These are phyloP conservation scores for Fraxinus albicans DNA, from an alignment of 305 asterid species.

Conservation along the genomic window DNA sequence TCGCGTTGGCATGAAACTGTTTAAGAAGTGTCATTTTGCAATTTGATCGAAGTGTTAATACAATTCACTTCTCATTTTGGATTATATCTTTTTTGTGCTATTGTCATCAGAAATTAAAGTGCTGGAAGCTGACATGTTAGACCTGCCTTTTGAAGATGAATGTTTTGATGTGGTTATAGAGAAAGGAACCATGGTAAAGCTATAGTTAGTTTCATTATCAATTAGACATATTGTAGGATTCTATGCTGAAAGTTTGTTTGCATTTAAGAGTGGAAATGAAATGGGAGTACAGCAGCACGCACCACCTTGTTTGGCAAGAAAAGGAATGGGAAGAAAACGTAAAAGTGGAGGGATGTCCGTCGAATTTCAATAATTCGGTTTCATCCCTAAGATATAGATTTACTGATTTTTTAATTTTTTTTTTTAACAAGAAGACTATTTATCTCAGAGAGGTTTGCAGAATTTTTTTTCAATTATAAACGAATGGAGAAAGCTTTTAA, in stretches of 20 bases:
- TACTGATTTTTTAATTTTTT: neutral
- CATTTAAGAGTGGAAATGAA: neutral
- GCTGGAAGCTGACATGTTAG: constrained; percentile 96
- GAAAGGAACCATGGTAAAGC: constrained; percentile 96
- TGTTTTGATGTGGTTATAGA: constrained; percentile 88
- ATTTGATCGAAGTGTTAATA: neutral
- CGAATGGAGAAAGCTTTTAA: neutral
- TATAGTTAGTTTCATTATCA: neutral
- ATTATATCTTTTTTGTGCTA: constrained; percentile 14
- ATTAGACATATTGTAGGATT: constrained; percentile 6
- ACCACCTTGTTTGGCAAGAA: neutral
- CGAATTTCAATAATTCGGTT: neutral
- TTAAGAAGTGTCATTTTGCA: constrained; percentile 10
- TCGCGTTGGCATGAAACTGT: neutral
- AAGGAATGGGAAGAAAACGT: neutral
- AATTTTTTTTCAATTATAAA: neutral
- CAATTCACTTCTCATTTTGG: constrained; percentile 12
- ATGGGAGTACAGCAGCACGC: neutral
- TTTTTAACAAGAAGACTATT: neutral
- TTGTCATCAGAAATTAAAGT: constrained; percentile 66
- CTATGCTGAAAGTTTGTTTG: neutral
- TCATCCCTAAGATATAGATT: neutral
- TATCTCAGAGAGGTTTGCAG: neutral
- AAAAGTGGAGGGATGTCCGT: neutral
- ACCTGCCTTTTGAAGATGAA: constrained; percentile 77